Evolutionary conservation across 805 yeast species (phyloP), one percentile per base, ranked within the genome.

Genomic region (Schwanniomyces yamadae): DNA sequence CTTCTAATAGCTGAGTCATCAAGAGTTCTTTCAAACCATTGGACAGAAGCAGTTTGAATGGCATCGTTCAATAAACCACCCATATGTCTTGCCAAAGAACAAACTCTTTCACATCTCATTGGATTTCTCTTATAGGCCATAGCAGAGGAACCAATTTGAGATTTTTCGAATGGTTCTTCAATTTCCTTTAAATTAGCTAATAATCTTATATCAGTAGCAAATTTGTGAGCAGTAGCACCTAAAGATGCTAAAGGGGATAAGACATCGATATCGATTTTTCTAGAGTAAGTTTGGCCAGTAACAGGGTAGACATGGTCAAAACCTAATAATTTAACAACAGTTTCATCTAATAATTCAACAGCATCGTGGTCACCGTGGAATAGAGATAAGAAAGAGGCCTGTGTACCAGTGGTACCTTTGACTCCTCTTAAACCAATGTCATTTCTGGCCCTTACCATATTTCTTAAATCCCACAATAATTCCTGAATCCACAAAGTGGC

Each of bases 71-170:
- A 85, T 50, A 89, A 71, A 12, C 95, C 84, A 46, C 96, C 95
- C 66, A 93, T 66, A 64, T 91, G 98, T 73, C 99, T 86, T 14
- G 98, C 80, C 49, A 93, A 77, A n/a, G 99, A 93, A 71, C 99
- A 93, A 41, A 93, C 97, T 66, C 99, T 82, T 73, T 93, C 99
- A 59, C 91, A 84, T 73, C 99, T 84, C 99, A 93, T 93, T 66
- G 99, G 99, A 71, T 93, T 93, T 72, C 99, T 84, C 79, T 93
- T 93, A 75, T 93, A 93, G 20, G 99, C 99, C 99, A 93, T 93
- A 28, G 99, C 99, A 37, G 88, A 78, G 9, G 97, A 89, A 27
- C 99, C 99, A 57, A 93, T 93, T 75, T 93, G 99, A n/a, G 90
- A 80, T 70, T 86, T 87, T 73, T 93, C 99, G 60, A 93, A 93